These are phyloP conservation scores for Pulicaria dysenterica DNA, from an alignment of 129 eudicot species.

Conservation along the genomic window DNA sequence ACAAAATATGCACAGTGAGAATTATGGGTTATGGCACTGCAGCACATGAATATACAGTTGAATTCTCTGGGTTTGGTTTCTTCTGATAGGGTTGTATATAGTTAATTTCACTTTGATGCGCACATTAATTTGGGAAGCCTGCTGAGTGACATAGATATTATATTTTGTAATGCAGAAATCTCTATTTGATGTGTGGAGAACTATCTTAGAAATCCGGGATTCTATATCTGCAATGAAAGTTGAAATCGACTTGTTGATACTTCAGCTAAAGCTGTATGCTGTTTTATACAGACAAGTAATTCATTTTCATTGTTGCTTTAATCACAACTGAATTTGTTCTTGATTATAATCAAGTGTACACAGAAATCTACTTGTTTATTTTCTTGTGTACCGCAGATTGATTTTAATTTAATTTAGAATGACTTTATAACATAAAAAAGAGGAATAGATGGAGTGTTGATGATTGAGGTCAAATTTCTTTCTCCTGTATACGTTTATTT, in stretches of 20 bases:
- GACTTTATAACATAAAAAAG: background rate
- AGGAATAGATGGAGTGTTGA: no score
- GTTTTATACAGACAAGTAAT: constrained; percentile 72
- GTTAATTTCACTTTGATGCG: background rate
- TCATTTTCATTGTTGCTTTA: constrained; percentile 8
- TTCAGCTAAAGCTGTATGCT: constrained; percentile 61
- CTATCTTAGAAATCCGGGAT: constrained; percentile 51
- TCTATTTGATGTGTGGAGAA: constrained; percentile 58
- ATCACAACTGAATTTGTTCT: background rate
- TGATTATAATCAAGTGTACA: constrained; percentile 10
- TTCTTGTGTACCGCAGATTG: background rate
- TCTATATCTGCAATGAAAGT: constrained; percentile 53
- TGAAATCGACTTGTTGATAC: constrained; percentile 48
- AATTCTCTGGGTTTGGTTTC: background rate
- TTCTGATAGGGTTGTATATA: background rate
- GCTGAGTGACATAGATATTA: background rate
- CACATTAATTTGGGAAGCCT: background rate
- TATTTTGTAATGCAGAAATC: constrained; percentile 51
- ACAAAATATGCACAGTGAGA: background rate
- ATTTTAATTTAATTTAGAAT: background rate
- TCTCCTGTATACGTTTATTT: background rate
- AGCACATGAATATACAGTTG: constrained; percentile 14
- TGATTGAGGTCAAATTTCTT: background rate
- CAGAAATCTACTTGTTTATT: background rate
- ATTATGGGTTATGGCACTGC: background rate